Percentiles rank a stretch among this genome's conserved stretches.
phyloP scores from a whole-genome alignment of 345 rosid species.

The Hirschfeldia incana region DNA sequence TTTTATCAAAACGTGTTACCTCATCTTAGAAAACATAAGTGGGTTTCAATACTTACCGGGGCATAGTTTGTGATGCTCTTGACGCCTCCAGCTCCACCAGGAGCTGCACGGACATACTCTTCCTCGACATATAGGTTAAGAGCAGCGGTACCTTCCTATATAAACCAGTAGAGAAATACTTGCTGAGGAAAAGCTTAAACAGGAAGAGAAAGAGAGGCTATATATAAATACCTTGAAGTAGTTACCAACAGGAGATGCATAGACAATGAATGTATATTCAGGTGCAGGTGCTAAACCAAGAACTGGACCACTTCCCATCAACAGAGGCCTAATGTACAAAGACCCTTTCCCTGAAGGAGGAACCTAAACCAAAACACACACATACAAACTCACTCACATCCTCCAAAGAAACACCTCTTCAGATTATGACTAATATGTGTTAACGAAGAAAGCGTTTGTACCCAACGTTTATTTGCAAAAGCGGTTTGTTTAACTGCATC shows the following conservation, averaged over 20 bases:
- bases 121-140: conserved; percentile 44
- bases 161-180: conserved; percentile 12
- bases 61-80: conserved; percentile 54
- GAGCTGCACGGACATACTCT: conserved; percentile 62
- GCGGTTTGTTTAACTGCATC: conserved; percentile 58
- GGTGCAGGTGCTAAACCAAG: conserved; percentile 54
- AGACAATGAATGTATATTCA: conserved; percentile 51
- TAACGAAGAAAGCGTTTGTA: conserved; percentile 32
- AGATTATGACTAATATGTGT: not conserved
- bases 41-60: conserved; percentile 29
- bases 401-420: not conserved
- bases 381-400: conserved; percentile 9
- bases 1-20: conserved; percentile 3
- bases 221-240: conserved; percentile 39
- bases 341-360: conserved; percentile 61
- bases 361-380: conserved; percentile 33
- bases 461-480: conserved; percentile 72
- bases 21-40: not conserved
- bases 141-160: conserved; percentile 39
- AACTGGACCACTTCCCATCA: conserved; percentile 54
- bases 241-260: conserved; percentile 51
- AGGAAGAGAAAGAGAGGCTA: not conserved
- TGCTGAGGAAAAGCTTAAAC: not conserved
- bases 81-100: conserved; percentile 81
- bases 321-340: conserved; percentile 52